Evolutionary conservation across 768 basidiomycete species (phyloP), one percentile per base, ranked within the genome.

Genomic region (Suillus alpinus): DNA sequence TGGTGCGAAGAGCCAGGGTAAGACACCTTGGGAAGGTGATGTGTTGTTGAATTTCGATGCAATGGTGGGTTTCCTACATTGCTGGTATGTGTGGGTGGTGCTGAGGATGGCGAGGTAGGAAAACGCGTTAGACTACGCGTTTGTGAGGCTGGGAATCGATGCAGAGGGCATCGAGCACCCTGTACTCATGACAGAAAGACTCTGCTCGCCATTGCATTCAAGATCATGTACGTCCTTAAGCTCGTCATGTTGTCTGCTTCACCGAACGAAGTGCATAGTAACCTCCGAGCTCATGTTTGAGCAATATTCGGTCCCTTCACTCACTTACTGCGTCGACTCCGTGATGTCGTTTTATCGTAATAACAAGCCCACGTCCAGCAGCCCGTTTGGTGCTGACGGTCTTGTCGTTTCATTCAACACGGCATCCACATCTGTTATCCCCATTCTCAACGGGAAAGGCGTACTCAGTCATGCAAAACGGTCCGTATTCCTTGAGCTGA

Each of bases 271-370:
- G 44, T 40, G 34, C 47, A 47, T 68, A 95, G 94, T 97, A 59
- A 96, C 95, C 9, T 95, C 95, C 0, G 97, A 99, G 69, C 86
- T 99, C 34, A 85, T 99, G 76, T 99, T 99, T 69, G 97, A 99
- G 76, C 82, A 87, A 49, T 99, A 98, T 71, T 81, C 82, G 5
- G 93, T 89, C 4, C 95, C 96, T 1, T 86, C 89, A 6, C 80
- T 98, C 51, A 80, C 91, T 4, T 98, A 92, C 75, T 92, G 91
- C 58, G 79, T 97, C 60, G 97, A 99, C 69, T 87, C 90, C 12
- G 76, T 94, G 62, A 93, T 97, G 85, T 94, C 95, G 4, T 95
- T 97, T 71, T 93, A 95, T 69, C 82, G 91, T 65, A 93, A 94
- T 69, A 81, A 85, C 59, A 75, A 74, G 9, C 80, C 81, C n/a